Percentiles rank a stretch among this genome's conserved stretches.
phyloP scores from a whole-genome alignment of 2,329 filamentous ascomycete species.

The Colletotrichum nymphaeae region DNA sequence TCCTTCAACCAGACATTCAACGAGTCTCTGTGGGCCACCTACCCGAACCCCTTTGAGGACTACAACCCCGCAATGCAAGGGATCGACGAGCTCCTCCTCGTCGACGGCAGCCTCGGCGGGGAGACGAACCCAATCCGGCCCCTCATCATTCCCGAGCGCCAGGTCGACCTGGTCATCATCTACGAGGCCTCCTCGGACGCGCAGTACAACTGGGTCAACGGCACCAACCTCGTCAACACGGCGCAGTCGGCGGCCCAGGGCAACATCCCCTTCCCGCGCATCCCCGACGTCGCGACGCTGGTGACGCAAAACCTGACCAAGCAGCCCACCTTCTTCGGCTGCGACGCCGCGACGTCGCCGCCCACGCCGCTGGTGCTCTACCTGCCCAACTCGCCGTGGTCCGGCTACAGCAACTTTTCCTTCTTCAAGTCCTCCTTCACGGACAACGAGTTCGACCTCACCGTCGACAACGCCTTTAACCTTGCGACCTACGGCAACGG shows the following conservation, averaged over 20 bases:
- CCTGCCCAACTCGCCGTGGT: slow-evolving; percentile 44
- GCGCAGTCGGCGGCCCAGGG: slow-evolving; percentile 38
- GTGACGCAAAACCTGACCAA: slow-evolving; percentile 40
- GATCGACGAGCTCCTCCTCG: slow-evolving; percentile 41
- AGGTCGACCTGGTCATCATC: slow-evolving; percentile 44
- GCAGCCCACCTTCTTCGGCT: slow-evolving; percentile 45
- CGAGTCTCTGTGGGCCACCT: slow-evolving; percentile 43
- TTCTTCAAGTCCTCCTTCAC: slow-evolving; percentile 41
- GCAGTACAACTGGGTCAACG: slow-evolving; percentile 41
- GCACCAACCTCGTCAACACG: slow-evolving; percentile 40
- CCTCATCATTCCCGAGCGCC: slow-evolving; percentile 42
- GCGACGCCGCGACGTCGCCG: slow-evolving; percentile 36
- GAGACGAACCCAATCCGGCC: slow-evolving; percentile 45
- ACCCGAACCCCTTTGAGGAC: slow-evolving; percentile 46
- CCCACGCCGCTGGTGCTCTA: slow-evolving; percentile 42
- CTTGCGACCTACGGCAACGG: slow-evolving; percentile 82
- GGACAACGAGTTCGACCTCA: slow-evolving; percentile 38
- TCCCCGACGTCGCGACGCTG: slow-evolving; percentile 42
- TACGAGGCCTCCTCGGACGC: slow-evolving; percentile 46
- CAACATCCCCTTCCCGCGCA: slow-evolving; percentile 42
- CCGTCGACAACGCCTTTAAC: slow-evolving; percentile 76
- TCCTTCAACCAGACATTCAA: slow-evolving; percentile 44
- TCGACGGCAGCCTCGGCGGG: slow-evolving; percentile 46
- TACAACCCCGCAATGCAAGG: slow-evolving; percentile 42
- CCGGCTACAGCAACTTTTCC: slow-evolving; percentile 42